phyloP scores from a whole-genome alignment of 192 early-diverging fungal species.

The Rhizophagus clarus region DNA sequence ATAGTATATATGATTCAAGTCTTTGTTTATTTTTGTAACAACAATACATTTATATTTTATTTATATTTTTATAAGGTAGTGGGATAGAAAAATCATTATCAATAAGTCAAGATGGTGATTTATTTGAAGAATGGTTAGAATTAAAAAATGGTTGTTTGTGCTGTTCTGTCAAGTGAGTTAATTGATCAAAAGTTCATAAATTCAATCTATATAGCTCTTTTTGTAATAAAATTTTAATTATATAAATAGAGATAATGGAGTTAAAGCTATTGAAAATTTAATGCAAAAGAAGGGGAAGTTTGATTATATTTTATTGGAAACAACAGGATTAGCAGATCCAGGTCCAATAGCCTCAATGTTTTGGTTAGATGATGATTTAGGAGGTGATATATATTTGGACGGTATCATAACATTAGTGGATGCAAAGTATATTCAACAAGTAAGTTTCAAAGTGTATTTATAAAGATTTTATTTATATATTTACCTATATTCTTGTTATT shows the following conservation, averaged over 20 bases:
- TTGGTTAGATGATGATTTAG: constrained; percentile 95
- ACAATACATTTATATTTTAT: background rate
- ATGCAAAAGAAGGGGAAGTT: constrained; percentile 92
- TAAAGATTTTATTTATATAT: background rate
- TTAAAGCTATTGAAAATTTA: constrained; percentile 90
- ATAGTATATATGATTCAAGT: background rate
- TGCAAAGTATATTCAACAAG: constrained; percentile 63
- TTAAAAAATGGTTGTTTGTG: constrained; percentile 97
- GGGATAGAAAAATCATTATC: constrained; percentile 94
- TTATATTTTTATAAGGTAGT: constrained; percentile 51
- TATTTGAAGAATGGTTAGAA: constrained; percentile 97
- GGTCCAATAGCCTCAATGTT: constrained; percentile 93
- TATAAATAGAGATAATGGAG: constrained; percentile 78
- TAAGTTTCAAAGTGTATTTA: constrained; percentile 33
- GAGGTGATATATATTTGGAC: constrained; percentile 87
- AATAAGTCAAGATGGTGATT: constrained; percentile 76
- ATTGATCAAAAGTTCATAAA: background rate
- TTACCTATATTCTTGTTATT: background rate
- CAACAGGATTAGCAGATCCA: constrained; percentile 80
- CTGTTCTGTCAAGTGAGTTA: constrained; percentile 90
- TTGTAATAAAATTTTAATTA: background rate
- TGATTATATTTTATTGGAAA: constrained; percentile 96
- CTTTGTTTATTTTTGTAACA: background rate
- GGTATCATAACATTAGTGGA: constrained; percentile 90
- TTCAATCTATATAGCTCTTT: too few species aligned